These are phyloP conservation scores for Dissophora ornata DNA, from an alignment of 192 early-diverging fungal genomes.

Conservation along the genomic window DNA sequence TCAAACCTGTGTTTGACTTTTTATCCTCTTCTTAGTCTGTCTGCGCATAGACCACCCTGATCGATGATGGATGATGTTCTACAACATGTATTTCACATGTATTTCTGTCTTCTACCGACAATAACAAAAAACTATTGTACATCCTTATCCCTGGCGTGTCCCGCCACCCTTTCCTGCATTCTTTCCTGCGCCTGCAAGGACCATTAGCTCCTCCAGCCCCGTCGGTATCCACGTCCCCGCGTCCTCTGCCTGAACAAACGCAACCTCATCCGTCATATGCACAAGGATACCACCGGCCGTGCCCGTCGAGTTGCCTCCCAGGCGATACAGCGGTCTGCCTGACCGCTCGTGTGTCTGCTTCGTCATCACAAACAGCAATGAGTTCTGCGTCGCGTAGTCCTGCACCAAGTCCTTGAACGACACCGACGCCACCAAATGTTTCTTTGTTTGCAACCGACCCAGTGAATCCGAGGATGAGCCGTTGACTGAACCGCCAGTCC, in stretches of 20 bases:
- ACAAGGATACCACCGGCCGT: constrained; percentile 61
- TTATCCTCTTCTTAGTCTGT: no score
- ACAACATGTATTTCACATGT: no score
- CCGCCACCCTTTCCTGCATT: not conserved
- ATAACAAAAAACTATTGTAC: not conserved
- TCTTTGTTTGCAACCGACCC: constrained; percentile 41
- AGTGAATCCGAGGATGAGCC: constrained; percentile 22
- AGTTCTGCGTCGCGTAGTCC: constrained; percentile 62
- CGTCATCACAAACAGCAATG: constrained; percentile 67
- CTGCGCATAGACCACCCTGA: no score
- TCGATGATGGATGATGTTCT: no score
- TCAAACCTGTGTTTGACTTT: no score
- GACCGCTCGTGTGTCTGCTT: constrained; percentile 59
- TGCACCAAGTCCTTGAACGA: constrained; percentile 71
- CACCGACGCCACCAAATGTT: constrained; percentile 41
- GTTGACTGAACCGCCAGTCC: constrained; percentile 5
- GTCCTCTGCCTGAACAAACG: constrained; percentile 65
- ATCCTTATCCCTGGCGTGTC: not conserved
- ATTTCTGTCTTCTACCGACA: no score
- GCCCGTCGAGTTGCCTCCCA: constrained; percentile 60
- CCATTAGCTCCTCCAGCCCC: constrained; percentile 65
- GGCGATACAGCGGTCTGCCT: constrained; percentile 68
- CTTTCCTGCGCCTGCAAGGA: constrained; percentile 40
- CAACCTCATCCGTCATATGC: constrained; percentile 73
- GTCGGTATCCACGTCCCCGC: constrained; percentile 65